Evolutionary conservation across 352 stramenopile species (phyloP).

Genomic region (Paralagenidium karlingii): DNA sequence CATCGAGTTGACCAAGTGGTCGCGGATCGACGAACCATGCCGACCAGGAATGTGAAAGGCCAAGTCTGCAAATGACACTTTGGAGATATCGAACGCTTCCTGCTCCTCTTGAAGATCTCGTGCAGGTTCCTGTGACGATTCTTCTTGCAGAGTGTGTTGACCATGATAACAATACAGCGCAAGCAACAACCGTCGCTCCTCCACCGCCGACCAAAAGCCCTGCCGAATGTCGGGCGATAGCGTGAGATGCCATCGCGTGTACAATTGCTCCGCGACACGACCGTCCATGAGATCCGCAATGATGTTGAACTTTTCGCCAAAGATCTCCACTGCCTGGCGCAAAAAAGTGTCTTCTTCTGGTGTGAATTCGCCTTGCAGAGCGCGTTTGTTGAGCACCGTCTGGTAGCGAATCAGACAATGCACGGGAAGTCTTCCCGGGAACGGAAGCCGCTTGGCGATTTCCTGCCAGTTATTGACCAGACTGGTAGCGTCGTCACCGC

Average conservation of each 20-base stretch:
- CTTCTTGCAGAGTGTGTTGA: too few relatives aligned
- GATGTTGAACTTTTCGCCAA: conserved; percentile 71
- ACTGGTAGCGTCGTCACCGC: conserved; percentile 16
- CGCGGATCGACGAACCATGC: conserved; percentile 32
- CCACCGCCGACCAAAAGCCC: conserved; percentile 60
- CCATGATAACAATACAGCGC: conserved; percentile 41
- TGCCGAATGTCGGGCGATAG: conserved; percentile 44
- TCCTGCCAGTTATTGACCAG: conserved; percentile 35
- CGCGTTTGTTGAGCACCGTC: conserved; percentile 26
- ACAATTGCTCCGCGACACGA: conserved; percentile 54
- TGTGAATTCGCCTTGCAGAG: conserved; percentile 28
- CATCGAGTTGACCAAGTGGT: conserved; percentile 54
- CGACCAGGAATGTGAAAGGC: conserved; percentile 44
- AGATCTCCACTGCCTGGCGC: conserved; percentile 34
- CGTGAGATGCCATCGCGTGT: conserved; percentile 60
- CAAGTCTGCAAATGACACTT: conserved; percentile 46
- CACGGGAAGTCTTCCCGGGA: conserved; percentile 23
- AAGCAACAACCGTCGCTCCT: conserved; percentile 50
- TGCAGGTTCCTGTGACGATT: too few relatives aligned
- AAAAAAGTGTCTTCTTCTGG: conserved; percentile 34
- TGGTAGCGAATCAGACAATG: conserved; percentile 48
- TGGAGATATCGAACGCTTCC: conserved; percentile 27
- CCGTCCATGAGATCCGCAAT: conserved; percentile 67
- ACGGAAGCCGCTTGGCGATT: conserved; percentile 32
- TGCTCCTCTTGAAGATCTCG: too few relatives aligned